These are phyloP conservation scores for Barnettozyma botsteinii DNA, from an alignment of 805 yeast species.

Conservation along the genomic window DNA sequence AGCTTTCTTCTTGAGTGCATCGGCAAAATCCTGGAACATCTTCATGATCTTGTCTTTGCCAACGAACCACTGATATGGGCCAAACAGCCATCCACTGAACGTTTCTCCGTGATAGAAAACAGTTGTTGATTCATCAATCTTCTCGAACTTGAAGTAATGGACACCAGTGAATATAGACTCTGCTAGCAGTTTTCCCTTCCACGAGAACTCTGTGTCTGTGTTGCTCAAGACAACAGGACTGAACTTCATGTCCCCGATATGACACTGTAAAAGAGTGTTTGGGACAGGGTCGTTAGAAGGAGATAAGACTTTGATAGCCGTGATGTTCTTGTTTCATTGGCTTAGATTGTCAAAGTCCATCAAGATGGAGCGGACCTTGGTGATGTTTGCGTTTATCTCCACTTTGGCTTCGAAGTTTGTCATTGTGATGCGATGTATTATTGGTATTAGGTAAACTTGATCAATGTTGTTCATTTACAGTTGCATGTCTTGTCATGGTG, in stretches of 20 bases:
- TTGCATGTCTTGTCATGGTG: too few species aligned
- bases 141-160: constrained; percentile 8
- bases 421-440: too few species aligned
- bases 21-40: constrained; percentile 1
- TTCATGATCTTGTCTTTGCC: constrained; percentile 1
- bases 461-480: too few species aligned
- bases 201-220: constrained; percentile 3
- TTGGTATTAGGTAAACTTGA: too few species aligned
- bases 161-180: constrained; percentile 1
- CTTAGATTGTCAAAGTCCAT: constrained; percentile 2
- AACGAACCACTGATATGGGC: background rate
- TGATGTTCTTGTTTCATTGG: constrained; percentile 3
- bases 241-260: background rate
- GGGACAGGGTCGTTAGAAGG: background rate
- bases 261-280: background rate
- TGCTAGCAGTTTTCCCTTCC: constrained; percentile 2
- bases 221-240: background rate
- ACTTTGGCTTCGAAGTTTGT: background rate
- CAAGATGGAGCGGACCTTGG: constrained; percentile 5
- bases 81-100: constrained; percentile 2
- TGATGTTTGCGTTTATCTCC: constrained; percentile 4
- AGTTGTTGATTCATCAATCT: constrained; percentile 1
- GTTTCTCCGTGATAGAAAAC: constrained; percentile 6
- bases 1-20: constrained; percentile 4
- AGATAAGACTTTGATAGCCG: background rate